Base-by-base conservation (phyloP, 2,329 filamentous ascomycete species). In the Coleophoma crateriformis region DNA sequence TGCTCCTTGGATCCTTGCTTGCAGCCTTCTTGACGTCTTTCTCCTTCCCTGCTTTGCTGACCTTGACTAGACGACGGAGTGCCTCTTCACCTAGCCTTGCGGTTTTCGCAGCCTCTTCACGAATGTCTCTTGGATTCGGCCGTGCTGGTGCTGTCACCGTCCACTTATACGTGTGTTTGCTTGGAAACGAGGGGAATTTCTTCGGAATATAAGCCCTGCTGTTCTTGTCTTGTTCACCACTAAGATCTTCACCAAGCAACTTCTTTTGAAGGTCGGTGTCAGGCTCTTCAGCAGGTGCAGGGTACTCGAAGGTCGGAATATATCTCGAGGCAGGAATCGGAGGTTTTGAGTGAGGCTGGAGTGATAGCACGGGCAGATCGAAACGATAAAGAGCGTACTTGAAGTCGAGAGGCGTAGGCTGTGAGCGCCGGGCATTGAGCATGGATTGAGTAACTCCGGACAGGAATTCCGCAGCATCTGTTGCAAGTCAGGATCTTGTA, bases 61-160 rank as follows among this genome's bases (percentile, higher is more conserved):
- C 80, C 19, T 80, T 74, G 27, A 83, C 77, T 15, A 85, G 68
- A 7, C 76, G 70, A 27, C 82, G 69, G 3, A 85, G 68, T 1
- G 82, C 82, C 52, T 81, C 77, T 61, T 85, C 82, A 2, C 77
- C 81, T 54, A 82, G 79, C 56, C 81, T 77, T 8, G 81, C 79
- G 42, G 79, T 78, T 48, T 76, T 71, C 1, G 79, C 76, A 1
- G 81, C 81, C 38, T 82, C 77, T 47, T 81, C 76, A 20, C 81
- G 73, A 41, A 82, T 78, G 61, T 77, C 79, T 58, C 81, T 75
- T 0, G 78, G 73, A 50, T 83, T 77, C 52, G 77, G 71, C 15
- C 77, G 71, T 58, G 40, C 61, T 50, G 52, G 63, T 45, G 67
- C 67, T 33, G 75, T 72, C 2, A 77, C 76, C 0, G 81, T 85